Evolutionary conservation across 331 rosid genomes (phyloP).

Genomic region (Telfairia occidentalis): DNA sequence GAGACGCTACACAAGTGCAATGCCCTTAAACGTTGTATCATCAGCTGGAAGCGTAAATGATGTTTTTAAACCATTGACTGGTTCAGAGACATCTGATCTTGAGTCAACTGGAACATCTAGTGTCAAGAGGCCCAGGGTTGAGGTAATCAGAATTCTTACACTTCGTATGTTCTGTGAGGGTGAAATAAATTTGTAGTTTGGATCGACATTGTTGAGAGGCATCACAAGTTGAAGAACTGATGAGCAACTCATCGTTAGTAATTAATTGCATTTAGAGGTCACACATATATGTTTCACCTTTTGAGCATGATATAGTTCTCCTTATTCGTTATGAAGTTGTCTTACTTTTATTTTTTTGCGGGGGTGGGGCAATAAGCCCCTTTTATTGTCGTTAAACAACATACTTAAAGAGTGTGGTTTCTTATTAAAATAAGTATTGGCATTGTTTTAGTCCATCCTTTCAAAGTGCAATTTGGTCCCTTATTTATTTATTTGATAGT

Average conservation of each 20-base stretch:
- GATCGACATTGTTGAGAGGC: neutral
- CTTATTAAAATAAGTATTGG: neutral
- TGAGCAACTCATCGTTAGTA: neutral
- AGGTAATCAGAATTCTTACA: constrained; percentile 35
- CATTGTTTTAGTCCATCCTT: neutral
- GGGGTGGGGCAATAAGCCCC: too few species aligned
- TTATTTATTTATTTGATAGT: neutral
- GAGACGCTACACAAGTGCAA: constrained; percentile 69
- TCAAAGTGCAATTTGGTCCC: neutral
- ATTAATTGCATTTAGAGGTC: neutral
- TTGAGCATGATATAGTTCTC: neutral
- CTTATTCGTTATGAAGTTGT: neutral
- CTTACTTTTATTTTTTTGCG: too few species aligned
- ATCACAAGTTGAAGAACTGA: neutral
- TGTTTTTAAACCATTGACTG: constrained; percentile 37
- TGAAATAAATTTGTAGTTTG: neutral
- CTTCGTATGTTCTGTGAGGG: neutral
- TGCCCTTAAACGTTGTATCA: constrained; percentile 62
- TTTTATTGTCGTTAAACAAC: neutral
- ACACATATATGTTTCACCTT: neutral
- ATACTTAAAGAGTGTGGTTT: neutral
- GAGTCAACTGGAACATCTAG: constrained; percentile 69
- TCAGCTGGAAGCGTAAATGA: constrained; percentile 56
- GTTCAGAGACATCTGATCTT: constrained; percentile 52
- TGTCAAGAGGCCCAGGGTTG: constrained; percentile 51